These are phyloP conservation scores for Peronospora farinosa DNA, from an alignment of 352 stramenopile genomes.

Conservation along the genomic window DNA sequence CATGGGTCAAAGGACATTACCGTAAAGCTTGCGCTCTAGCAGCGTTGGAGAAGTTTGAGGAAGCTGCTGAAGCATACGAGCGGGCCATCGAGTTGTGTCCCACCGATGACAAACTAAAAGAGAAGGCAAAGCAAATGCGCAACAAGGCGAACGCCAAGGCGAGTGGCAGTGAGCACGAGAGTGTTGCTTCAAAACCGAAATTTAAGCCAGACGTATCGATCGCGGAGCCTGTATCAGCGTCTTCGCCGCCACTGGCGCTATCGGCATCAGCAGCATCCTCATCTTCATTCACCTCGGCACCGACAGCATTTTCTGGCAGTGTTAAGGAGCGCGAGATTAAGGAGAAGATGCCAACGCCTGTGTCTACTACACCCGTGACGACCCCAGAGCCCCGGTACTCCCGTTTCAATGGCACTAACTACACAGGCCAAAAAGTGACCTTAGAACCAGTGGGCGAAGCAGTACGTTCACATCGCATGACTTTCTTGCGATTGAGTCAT, in stretches of 20 bases:
- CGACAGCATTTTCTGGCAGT: conserved; percentile 58
- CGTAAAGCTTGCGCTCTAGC: conserved; percentile 59
- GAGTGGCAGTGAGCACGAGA: conserved; percentile 1
- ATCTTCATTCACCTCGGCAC: conserved; percentile 16
- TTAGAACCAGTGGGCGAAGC: conserved; percentile 70
- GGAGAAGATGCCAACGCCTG: conserved; percentile 17
- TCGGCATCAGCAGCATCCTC: conserved; percentile 11
- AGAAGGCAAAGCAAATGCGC: conserved; percentile 68
- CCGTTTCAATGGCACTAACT: conserved; percentile 63
- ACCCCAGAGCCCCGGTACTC: conserved; percentile 30
- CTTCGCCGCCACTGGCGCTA: conserved; percentile 20
- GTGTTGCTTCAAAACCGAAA: conserved; percentile 4
- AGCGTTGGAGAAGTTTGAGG: conserved; percentile 51
- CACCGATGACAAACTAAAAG: conserved; percentile 50
- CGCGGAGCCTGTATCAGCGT: conserved; percentile 4
- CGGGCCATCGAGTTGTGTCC: conserved; percentile 61
- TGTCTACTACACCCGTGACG: conserved; percentile 7
- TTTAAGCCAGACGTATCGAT: conserved; percentile 2
- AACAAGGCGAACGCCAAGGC: conserved; percentile 22
- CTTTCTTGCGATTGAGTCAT: not conserved
- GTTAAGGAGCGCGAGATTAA: conserved; percentile 61
- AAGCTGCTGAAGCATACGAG: conserved; percentile 63
- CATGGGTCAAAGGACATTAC: conserved; percentile 87
- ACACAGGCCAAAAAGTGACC: conserved; percentile 57
- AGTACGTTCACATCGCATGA: conserved; percentile 30